Percentiles rank a stretch among this genome's conserved stretches.
Conservation (phyloP, 805 yeast genomes). For the Candida mattraensis region DNA sequence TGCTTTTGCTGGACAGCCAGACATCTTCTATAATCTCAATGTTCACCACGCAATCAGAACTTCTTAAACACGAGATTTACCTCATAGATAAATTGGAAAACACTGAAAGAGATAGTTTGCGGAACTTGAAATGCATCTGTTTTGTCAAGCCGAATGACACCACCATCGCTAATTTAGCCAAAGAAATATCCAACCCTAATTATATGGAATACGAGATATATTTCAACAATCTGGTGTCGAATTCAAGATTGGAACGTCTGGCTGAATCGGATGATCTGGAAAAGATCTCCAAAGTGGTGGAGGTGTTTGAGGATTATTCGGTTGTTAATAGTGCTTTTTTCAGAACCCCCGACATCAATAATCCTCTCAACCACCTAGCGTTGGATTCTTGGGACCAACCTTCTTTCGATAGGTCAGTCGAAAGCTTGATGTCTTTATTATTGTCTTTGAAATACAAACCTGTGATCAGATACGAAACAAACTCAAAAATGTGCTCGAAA, state of each 20-base stretch:
- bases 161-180: conserved; percentile 56
- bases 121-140: conserved; percentile 78
- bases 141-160: conserved; percentile 73
- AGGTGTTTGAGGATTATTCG: conserved; percentile 80
- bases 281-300: conserved; percentile 71
- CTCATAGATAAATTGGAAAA: conserved; percentile 73
- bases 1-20: conserved; percentile 71
- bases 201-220: conserved; percentile 75
- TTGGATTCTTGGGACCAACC: conserved; percentile 47
- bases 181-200: conserved; percentile 76
- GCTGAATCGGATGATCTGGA: conserved; percentile 93
- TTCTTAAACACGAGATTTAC: conserved; percentile 81
- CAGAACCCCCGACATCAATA: conserved; percentile 32
- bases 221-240: conserved; percentile 74
- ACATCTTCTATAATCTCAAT: conserved; percentile 87
- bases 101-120: conserved; percentile 58
- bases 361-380: conserved; percentile 22
- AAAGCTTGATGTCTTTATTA: conserved; percentile 54
- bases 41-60: conserved; percentile 82
- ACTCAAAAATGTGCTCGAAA: conserved; percentile 61
- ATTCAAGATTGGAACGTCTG: conserved; percentile 75
- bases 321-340: conserved; percentile 69
- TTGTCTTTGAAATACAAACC: conserved; percentile 79
- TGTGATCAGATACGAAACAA: conserved; percentile 71
- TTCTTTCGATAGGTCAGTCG: conserved; percentile 41